A percentile compares a stretch with the other conserved stretches of the same genome.
Conservation (phyloP, 306 rosid genomes). For the Cicer pinnatifidum region DNA sequence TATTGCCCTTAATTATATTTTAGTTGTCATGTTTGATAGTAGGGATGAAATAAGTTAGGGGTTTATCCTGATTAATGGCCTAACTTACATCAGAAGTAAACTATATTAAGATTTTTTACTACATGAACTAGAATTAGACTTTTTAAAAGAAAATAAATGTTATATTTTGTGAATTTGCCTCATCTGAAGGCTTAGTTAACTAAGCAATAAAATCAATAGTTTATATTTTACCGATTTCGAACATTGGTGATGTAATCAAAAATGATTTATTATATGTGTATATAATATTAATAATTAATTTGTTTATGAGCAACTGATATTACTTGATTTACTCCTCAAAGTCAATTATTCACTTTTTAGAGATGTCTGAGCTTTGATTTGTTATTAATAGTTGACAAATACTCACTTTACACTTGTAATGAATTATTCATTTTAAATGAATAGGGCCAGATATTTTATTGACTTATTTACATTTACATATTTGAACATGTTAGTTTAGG, state of each 20-base stretch:
- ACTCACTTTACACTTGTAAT: neutral
- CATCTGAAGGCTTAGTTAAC: too few relatives aligned
- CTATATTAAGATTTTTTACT: neutral
- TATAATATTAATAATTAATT: too few relatives aligned
- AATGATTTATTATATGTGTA: neutral
- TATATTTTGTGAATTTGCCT: too few relatives aligned
- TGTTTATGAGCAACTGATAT: too few relatives aligned
- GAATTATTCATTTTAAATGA: neutral
- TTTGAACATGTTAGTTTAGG: neutral
- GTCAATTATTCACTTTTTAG: too few relatives aligned
- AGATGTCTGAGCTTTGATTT: too few relatives aligned
- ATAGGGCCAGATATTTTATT: too few relatives aligned
- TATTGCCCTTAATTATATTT: neutral
- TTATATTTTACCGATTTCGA: neutral
- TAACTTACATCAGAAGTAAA: conserved; percentile 2
- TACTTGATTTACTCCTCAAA: too few relatives aligned
- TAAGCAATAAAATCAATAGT: too few relatives aligned
- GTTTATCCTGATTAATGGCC: neutral
- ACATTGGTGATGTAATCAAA: neutral
- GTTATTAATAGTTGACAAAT: neutral
- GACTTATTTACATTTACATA: neutral
- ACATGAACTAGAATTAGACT: neutral
- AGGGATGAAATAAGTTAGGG: neutral
- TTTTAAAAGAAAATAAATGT: neutral
- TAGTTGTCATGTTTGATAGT: neutral